Percentiles rank a stretch among this genome's conserved stretches.
These are phyloP conservation scores for Pterocarpus santalinus DNA, from an alignment of 306 rosid genomes.

Conservation along the genomic window DNA sequence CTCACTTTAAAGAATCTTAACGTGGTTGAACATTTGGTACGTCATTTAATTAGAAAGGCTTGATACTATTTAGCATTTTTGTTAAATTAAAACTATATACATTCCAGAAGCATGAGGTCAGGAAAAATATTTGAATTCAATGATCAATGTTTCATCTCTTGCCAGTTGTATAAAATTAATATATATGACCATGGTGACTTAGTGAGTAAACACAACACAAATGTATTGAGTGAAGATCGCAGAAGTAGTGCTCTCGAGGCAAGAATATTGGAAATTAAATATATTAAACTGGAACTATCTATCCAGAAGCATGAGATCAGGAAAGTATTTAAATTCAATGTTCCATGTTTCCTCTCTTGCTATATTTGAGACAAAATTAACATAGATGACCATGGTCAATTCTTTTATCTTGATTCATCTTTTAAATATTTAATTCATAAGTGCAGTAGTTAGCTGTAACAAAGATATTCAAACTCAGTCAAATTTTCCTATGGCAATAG, in stretches of 20 bases:
- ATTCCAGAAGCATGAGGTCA: neutral
- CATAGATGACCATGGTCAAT: neutral
- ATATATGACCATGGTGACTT: no score
- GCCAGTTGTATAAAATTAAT: neutral
- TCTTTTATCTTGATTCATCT: neutral
- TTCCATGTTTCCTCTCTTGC: neutral
- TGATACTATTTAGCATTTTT: no score
- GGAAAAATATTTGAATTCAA: neutral
- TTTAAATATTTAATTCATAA: constrained; percentile 6
- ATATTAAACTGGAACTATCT: neutral
- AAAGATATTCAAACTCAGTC: neutral
- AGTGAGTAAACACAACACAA: no score
- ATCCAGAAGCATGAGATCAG: neutral
- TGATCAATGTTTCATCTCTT: neutral
- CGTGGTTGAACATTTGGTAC: no score
- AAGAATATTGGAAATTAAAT: no score
- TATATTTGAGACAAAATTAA: neutral
- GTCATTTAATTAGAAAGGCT: no score
- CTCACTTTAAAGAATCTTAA: no score
- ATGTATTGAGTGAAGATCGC: no score
- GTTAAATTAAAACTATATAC: no score
- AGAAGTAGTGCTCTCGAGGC: no score
- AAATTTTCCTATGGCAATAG: neutral
- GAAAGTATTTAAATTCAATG: neutral
- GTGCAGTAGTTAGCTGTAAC: constrained; percentile 9